Base-by-base conservation (phyloP, 2,329 filamentous ascomycete species). In the Xylariaceae sp. region DNA sequence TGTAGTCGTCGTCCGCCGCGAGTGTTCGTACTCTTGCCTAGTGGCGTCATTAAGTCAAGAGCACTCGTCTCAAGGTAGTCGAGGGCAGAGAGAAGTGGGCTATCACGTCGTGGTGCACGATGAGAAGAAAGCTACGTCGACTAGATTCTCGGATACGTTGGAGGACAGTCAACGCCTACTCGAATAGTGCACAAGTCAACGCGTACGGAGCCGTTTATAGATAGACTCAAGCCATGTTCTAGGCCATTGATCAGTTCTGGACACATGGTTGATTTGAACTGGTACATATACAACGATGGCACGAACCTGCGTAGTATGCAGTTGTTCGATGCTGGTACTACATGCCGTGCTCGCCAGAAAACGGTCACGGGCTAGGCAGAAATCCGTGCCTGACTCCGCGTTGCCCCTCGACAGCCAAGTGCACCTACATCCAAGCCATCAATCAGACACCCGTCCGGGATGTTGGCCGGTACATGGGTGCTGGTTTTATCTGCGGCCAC, bases 1-100 rank as follows among this genome's bases (percentile, higher is more conserved):
- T 64, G 62, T 58, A 60, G 62, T 59, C 62, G 62, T 60, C 62
- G 60, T 60, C 62, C 60, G 53, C 62, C 60, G 58, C 62, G 62
- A 58, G 54, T 44, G 55, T n/a, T 64, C 51, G 62, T 57, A 35
- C 53, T 59, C 45, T 64, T 58, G 58, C 55, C 60, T 49, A 60
- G 60, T 54, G 60, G 57, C 49, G 62, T 62, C 62, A 64, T 64
- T 47, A 64, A 62, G 62, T 51, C 57, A 23, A 55, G 51, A 42
- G 52, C 55, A 60, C 57, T 62, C 17, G 56, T 53, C 13, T 60
- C 48, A 55, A 35, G 18, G 37, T 35, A 39, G 55, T 52, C 49
- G 53, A 39, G 39, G 53, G 56, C 39, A 57, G 35, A 51, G n/a
- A 35, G 50, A 44, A 57, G 49, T 35, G 37, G 55, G 42, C 17